Conservation (phyloP, 768 basidiomycete genomes). For the Boletus tylopilopsis region DNA sequence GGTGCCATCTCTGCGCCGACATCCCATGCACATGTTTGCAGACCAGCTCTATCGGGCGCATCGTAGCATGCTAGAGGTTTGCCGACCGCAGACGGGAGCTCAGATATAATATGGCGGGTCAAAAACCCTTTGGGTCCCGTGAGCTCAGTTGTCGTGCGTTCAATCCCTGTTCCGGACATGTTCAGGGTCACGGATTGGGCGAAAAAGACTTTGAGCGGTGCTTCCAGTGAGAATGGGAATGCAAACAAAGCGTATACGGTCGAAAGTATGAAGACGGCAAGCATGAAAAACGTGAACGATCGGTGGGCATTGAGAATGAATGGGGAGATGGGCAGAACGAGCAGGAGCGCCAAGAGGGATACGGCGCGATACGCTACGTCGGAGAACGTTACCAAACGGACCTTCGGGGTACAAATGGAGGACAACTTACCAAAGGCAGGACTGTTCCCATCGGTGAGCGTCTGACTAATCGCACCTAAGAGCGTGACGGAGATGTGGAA, state of each 20-base stretch:
- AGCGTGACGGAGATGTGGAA: conserved; percentile 48
- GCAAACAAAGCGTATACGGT: conserved; percentile 41
- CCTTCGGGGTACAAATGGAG: not conserved
- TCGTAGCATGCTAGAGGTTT: conserved; percentile 33
- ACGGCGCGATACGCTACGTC: conserved; percentile 47
- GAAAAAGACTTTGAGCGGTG: conserved; percentile 72
- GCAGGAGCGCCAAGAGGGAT: conserved; percentile 44
- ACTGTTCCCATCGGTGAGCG: conserved; percentile 58
- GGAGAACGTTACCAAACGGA: not conserved
- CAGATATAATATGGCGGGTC: conserved; percentile 39
- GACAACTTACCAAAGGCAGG: conserved; percentile 43
- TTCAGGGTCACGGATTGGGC: conserved; percentile 53
- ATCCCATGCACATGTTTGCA: conserved; percentile 50
- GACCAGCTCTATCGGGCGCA: conserved; percentile 28
- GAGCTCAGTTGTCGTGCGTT: conserved; percentile 41
- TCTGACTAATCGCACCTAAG: conserved; percentile 50
- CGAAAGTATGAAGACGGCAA: conserved; percentile 41
- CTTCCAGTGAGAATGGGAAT: conserved; percentile 60
- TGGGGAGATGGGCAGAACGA: conserved; percentile 59
- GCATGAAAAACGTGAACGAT: conserved; percentile 32
- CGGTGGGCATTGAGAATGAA: conserved; percentile 54
- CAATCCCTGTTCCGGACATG: conserved; percentile 19
- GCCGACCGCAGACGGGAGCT: conserved; percentile 49
- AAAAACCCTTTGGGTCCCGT: conserved; percentile 45
- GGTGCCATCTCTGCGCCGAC: conserved; percentile 34